Evolutionary conservation across 192 early-diverging fungal genomes (phyloP).

Genomic region (Backusella parvicylindrica): DNA sequence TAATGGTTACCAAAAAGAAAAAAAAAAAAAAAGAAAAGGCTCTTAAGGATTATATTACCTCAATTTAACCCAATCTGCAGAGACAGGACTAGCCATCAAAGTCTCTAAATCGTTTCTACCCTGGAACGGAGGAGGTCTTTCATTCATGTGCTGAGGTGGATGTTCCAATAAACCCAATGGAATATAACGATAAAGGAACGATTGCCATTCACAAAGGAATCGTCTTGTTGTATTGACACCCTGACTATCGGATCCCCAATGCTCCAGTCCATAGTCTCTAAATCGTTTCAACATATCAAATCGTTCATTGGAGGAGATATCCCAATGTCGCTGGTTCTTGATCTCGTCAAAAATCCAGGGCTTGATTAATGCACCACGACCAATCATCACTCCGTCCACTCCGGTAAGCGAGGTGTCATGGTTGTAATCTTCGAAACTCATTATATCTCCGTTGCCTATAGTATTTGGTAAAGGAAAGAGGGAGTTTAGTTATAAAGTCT

Average conservation of each 20-base stretch:
- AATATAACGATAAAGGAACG: slow-evolving; percentile 75
- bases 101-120: slow-evolving; percentile 94
- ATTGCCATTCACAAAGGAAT: slow-evolving; percentile 80
- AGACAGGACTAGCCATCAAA: slow-evolving; percentile 79
- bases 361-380: slow-evolving; percentile 81
- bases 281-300: slow-evolving; percentile 87
- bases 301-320: slow-evolving; percentile 86
- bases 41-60: slow-evolving; percentile 37
- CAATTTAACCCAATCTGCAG: slow-evolving; percentile 89
- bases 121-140: slow-evolving; percentile 78
- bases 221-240: slow-evolving; percentile 84
- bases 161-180: slow-evolving; percentile 92
- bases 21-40: no score
- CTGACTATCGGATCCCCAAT: slow-evolving; percentile 89
- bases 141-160: slow-evolving; percentile 88
- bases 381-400: slow-evolving; percentile 90
- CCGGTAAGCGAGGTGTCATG: slow-evolving; percentile 54
- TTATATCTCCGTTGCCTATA: slow-evolving; percentile 73
- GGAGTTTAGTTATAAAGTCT: not conserved
- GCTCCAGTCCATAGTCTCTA: slow-evolving; percentile 85
- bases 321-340: slow-evolving; percentile 79
- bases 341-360: slow-evolving; percentile 98
- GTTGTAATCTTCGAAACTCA: slow-evolving; percentile 85
- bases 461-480: not conserved
- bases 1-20: not conserved